Evolutionary conservation across 2,329 filamentous ascomycete genomes (phyloP), one percentile per base, ranked within the genome.

Genomic region (Plectosphaerella plurivora): DNA sequence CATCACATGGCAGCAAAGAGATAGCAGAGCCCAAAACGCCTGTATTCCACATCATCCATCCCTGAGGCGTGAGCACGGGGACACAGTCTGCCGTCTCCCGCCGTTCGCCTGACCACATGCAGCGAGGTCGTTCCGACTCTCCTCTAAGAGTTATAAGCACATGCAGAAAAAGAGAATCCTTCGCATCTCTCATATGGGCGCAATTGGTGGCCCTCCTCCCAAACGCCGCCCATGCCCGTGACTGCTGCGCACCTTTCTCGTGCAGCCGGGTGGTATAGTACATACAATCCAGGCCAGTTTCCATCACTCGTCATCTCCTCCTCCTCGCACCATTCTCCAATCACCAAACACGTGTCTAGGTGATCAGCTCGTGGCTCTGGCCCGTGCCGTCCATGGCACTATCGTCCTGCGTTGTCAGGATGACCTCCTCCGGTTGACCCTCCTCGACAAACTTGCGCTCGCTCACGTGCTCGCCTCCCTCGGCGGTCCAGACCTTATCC

Each of bases 401-500:
- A 41, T 68, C 69, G 25, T 65, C 64, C 20, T 73, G 79, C 0
- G 88, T 85, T 5, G 22, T 33, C 54, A 89, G 79, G 55, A 95
- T 84, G 49, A 89, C 73, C 71, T 96, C 90, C 65, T 90, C 86
- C 25, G 76, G 73, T 6, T 73, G 79, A 11, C 77, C 75, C 47
- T 89, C 86, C 53, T 90, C 84, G 7, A 93, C 84, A 72, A 96
- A 97, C 65, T 89, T 93, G 61, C 92, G 81, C 69, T 96, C 90
- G 64, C 91, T 96, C 48, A 96, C 85, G 67, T 96, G 90, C 4
- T 82, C 75, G 20, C 71, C 73, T 36, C 59, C 61, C 11, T 79
- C 81, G 3, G 90, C 82, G 16, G 86, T 91, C 93, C 93, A 97
- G 25, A 95, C 90, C 73, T 96, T 97, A 68, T 95, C 90, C 55